Evolutionary conservation across 306 rosid species (phyloP), one percentile per base, ranked within the genome.

Genomic region (Dalbergia oliveri): DNA sequence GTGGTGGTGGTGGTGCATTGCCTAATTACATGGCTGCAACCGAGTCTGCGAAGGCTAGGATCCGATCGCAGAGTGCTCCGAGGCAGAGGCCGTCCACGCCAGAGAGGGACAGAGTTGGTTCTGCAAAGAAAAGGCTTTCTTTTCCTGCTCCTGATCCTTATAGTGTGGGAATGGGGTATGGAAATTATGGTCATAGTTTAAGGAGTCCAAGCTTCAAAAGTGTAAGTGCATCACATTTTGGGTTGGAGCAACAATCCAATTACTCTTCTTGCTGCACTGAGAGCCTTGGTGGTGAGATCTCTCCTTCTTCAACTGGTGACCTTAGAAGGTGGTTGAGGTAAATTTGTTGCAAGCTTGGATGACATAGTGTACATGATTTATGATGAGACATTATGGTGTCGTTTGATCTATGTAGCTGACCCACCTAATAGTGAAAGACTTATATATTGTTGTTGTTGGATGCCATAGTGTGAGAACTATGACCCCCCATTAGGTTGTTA

Each of bases 21-120:
- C 99, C 99, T 75, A 91, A 96, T 80, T 96, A 96, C 89, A 96
- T 96, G 99, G 97, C 98, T 0, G 98, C 98, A 9, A 96, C 99
- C 0, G 99, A 93, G 91, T 96, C 98, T 9, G 97, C 99, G 2
- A 93, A 93, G 87, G 97, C 98, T 10, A 84, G 99, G 4, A 85
- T 89, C 8, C 90, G 99, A 6, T 96, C 99, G 1, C 99, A 90
- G 53, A 96, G 99, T 13, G 98, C 99, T 0, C 99, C 99, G 0
- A 85, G 98, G 84, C 99, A 96, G 83, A 88, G 99, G 85, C 97
- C 98, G 0, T 79, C 87, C 0, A 95, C 99, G 0, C 99, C 97
- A 0, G 99, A 95, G 86, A 87, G 91, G 81, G 99, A 96, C 31
- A 84, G 98, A 63, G 84, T 19, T n/a, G 98, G 97, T 49, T 87